Conservation (phyloP, 1,139 yeast species). For the Nadsonia commutata region DNA sequence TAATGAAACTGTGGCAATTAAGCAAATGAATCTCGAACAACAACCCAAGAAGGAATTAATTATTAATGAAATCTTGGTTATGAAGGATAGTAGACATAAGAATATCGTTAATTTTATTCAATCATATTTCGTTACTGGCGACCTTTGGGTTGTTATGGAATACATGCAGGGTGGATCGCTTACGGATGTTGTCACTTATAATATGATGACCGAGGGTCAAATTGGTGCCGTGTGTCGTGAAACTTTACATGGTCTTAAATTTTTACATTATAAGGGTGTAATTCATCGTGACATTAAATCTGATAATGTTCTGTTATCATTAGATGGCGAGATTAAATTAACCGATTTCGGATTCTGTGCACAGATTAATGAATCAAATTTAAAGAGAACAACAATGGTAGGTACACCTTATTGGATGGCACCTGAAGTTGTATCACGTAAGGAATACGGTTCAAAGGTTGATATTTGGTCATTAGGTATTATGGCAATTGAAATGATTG, state of each 20-base stretch:
- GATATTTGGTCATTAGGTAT: conserved; percentile 97
- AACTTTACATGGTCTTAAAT: conserved; percentile 70
- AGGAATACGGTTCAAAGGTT: conserved; percentile 93
- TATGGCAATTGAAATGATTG: conserved; percentile 97
- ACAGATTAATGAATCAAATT: conserved; percentile 71
- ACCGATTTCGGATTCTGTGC: conserved; percentile 79
- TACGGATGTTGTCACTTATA: conserved; percentile 89
- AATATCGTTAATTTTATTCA: conserved; percentile 90
- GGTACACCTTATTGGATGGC: conserved; percentile 99
- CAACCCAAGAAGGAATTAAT: conserved; percentile 93
- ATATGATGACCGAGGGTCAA: conserved; percentile 94
- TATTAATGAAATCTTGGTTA: conserved; percentile 85
- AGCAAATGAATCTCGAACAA: conserved; percentile 85
- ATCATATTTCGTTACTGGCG: conserved; percentile 50
- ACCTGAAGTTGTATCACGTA: conserved; percentile 88
- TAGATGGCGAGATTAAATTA: conserved; percentile 78
- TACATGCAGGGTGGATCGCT: conserved; percentile 96
- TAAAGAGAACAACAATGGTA: conserved; percentile 92
- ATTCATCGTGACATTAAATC: conserved; percentile 94
- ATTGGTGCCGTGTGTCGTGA: conserved; percentile 94
- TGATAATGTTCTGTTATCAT: conserved; percentile 72
- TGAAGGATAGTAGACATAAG: conserved; percentile 85
- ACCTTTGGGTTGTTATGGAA: conserved; percentile 97
- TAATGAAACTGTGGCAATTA: conserved; percentile 70
- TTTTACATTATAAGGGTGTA: conserved; percentile 84